Conservation (phyloP, 352 stramenopile species). For the Thalassiosira livingstoniorum region DNA sequence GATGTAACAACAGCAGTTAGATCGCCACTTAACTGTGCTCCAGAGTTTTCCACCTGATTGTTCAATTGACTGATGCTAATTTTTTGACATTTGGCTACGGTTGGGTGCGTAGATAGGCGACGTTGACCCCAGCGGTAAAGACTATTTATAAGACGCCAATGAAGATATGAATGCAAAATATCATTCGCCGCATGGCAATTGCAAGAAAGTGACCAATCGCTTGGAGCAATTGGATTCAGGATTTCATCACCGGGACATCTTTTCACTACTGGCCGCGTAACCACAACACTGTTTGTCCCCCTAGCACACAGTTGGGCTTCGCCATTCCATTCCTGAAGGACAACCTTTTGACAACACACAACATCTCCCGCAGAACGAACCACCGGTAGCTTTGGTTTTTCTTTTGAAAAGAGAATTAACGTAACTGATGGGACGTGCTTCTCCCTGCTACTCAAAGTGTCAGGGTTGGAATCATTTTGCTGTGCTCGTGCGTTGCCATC, state of each 20-base stretch:
- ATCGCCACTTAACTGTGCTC: conserved; percentile 63
- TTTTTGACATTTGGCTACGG: conserved; percentile 53
- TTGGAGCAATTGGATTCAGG: conserved; percentile 28
- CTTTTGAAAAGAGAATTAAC: conserved; percentile 70
- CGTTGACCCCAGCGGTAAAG: conserved; percentile 70
- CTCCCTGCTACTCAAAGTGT: conserved; percentile 5
- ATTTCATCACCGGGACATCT: conserved; percentile 23
- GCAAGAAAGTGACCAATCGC: conserved; percentile 50
- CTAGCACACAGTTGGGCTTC: conserved; percentile 47
- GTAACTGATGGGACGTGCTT: conserved; percentile 58
- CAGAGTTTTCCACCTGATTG: conserved; percentile 28
- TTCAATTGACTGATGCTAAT: conserved; percentile 49
- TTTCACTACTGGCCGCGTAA: conserved; percentile 16
- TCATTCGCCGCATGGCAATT: conserved; percentile 22
- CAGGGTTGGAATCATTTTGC: background rate
- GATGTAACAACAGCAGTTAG: conserved; percentile 66
- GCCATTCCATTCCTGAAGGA: conserved; percentile 52
- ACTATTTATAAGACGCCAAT: conserved; percentile 22
- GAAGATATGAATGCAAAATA: conserved; percentile 14
- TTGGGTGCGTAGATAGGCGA: conserved; percentile 56
- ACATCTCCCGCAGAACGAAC: conserved; percentile 72
- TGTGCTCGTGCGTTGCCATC: background rate
- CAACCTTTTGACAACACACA: conserved; percentile 57
- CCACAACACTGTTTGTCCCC: conserved; percentile 37
- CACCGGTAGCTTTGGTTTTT: conserved; percentile 59